Conservation (phyloP, 306 rosid species). For the Pueraria montana region DNA sequence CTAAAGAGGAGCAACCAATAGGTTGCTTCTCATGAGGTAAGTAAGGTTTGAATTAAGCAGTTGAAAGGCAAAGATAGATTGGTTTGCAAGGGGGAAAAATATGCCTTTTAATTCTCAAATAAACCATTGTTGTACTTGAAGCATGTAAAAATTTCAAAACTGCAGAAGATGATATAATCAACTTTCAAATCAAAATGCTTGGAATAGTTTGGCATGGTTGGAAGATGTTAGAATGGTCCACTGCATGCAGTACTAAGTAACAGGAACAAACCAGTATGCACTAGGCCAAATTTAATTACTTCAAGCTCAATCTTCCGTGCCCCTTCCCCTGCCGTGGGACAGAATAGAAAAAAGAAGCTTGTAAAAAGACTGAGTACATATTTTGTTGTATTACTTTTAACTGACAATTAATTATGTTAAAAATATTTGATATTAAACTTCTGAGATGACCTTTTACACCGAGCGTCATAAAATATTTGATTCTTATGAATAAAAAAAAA, state of each 20-base stretch:
- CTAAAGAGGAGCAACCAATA: background rate
- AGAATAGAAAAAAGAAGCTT: background rate
- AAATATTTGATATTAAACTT: constrained; percentile 16
- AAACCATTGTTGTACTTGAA: constrained; percentile 20
- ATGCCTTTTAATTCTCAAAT: constrained; percentile 17
- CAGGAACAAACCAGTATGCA: background rate
- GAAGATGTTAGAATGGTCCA: background rate
- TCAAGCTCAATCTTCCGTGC: background rate
- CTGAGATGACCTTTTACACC: constrained; percentile 12
- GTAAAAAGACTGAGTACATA: background rate
- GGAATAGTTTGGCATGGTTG: constrained; percentile 35
- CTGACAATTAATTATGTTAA: background rate
- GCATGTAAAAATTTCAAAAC: background rate
- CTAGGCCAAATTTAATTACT: constrained; percentile 13
- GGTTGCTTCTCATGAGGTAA: background rate
- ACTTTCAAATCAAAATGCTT: background rate
- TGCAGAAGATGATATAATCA: constrained; percentile 10
- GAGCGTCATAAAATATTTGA: constrained; percentile 4
- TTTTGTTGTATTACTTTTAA: constrained; percentile 28
- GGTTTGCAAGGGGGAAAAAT: constrained; percentile 15
- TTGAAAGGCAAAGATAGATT: background rate
- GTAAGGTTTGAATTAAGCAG: background rate
- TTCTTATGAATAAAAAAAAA: background rate
- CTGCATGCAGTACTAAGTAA: constrained; percentile 5
- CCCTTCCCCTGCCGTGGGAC: background rate